Evolutionary conservation across 495 filamentous ascomycete species (phyloP), one percentile per base, ranked within the genome.

Genomic region (Penicillium taxi): DNA sequence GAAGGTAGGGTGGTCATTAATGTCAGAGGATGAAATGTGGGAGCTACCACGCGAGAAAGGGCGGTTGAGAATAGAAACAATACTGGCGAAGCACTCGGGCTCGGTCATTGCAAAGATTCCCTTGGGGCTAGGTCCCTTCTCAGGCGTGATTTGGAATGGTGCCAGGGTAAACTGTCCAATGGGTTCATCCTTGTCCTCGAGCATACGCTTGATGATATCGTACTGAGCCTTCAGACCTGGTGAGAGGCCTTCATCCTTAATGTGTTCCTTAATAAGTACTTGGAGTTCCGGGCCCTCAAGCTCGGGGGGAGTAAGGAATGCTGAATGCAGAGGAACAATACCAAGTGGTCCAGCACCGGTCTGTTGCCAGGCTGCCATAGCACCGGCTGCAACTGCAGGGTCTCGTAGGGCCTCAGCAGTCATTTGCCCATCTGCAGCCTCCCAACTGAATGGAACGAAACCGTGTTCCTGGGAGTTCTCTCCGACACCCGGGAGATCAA

Each of bases 401-500:
- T 17, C 14, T 28, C 19, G 28, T 18, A 29, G 15, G 17, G 24
- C 24, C 16, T 35, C 39, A 9, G 6, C 15, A 4, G 30, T 35
- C 7, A 29, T 26, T 12, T 25, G 31, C 6, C 30, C 38, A 15
- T 26, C 29, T 6, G 38, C 29, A 27, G 4, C 28, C 15, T 25
- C 20, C 38, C 28, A 33, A 22, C 14, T 31, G 42, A 9, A 58
- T 33, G 8, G 32, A n/a, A 35, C 30, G 12, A 32, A 21, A 3
- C 30, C 30, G n/a, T 73, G 72, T 14, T 76, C 70, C 25, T 66
- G 59, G 13, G 72, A 47, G 24, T 74, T 72, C 12, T 59, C 52
- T 0, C 72, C 72, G 9, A 75, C 65, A 3, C 42, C 59, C 0
- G 39, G 38, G 35, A 62, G 64, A 4, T 54, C 53, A n/a, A 70